phyloP scores from a whole-genome alignment of 2,329 filamentous ascomycete species.

The Alternaria infectoria region DNA sequence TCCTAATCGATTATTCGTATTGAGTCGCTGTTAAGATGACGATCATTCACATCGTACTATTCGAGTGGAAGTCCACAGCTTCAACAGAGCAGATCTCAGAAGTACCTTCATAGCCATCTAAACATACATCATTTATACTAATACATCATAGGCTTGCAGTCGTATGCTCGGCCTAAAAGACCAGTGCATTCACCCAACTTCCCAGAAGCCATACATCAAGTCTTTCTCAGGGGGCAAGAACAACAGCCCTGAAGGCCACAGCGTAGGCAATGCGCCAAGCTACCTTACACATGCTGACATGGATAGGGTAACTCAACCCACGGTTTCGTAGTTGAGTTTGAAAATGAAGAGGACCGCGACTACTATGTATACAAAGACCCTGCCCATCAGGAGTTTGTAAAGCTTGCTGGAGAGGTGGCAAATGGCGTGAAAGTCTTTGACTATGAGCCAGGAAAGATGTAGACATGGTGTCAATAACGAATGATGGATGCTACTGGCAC shows the following conservation, averaged over 20 bases:
- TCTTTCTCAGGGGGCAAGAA: slow-evolving; percentile 65
- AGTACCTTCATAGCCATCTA: slow-evolving; percentile 47
- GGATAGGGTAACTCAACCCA: slow-evolving; percentile 67
- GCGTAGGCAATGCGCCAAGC: slow-evolving; percentile 22
- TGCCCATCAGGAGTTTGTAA: slow-evolving; percentile 66
- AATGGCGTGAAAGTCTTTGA: slow-evolving; percentile 66
- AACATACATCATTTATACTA: background rate
- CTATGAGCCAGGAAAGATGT: slow-evolving; percentile 62
- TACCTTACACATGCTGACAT: background rate
- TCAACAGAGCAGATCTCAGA: slow-evolving; percentile 60
- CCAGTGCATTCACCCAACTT: slow-evolving; percentile 65
- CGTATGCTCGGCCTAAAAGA: slow-evolving; percentile 64
- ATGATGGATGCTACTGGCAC: background rate
- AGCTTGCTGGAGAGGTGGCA: slow-evolving; percentile 56
- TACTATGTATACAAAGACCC: slow-evolving; percentile 73
- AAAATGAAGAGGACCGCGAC: slow-evolving; percentile 66
- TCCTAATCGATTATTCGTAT: background rate
- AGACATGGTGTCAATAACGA: slow-evolving; percentile 3
- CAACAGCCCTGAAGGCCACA: slow-evolving; percentile 67
- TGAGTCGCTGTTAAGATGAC: slow-evolving; percentile 55
- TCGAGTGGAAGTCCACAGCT: slow-evolving; percentile 65
- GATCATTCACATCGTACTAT: slow-evolving; percentile 72
- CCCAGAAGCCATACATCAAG: slow-evolving; percentile 66
- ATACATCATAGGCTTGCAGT: slow-evolving; percentile 57
- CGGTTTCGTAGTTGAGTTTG: slow-evolving; percentile 72